Conservation (phyloP, 129 eudicot genomes). For the Arctium lappa region DNA sequence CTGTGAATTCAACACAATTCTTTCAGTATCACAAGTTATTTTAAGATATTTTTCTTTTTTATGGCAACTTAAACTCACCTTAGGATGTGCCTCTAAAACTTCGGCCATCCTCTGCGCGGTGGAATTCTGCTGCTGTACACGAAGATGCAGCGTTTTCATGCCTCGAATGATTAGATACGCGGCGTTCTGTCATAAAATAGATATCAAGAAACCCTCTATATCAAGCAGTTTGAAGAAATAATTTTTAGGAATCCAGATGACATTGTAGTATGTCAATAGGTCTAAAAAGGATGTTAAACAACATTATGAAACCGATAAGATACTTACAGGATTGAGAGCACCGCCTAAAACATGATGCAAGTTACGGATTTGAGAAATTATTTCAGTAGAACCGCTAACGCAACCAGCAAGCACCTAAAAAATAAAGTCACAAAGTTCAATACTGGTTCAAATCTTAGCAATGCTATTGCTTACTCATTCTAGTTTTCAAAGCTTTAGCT, state of each 20-base stretch:
- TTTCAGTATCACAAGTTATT: background rate
- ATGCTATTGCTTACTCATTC: no score
- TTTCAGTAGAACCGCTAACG: constrained; percentile 68
- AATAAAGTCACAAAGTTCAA: background rate
- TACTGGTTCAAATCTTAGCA: no score
- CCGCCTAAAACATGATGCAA: constrained; percentile 93
- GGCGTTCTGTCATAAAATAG: constrained; percentile 54
- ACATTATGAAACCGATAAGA: background rate
- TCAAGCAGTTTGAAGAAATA: background rate
- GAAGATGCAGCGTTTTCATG: constrained; percentile 92
- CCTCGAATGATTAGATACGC: constrained; percentile 82
- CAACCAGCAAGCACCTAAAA: constrained; percentile 88
- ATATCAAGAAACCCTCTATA: background rate
- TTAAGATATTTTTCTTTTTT: background rate
- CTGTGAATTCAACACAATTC: constrained; percentile 31
- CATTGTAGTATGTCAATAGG: background rate
- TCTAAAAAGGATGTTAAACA: background rate
- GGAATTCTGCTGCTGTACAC: constrained; percentile 89
- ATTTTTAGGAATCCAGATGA: background rate
- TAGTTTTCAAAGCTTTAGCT: no score
- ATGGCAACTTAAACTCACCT: constrained; percentile 45
- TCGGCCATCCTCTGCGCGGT: constrained; percentile 94
- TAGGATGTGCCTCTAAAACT: constrained; percentile 98
- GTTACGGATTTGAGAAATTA: constrained; percentile 63
- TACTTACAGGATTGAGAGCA: constrained; percentile 81